Conservation (phyloP, 176 grass and related monocot species). For the Aegilops speltoides region DNA sequence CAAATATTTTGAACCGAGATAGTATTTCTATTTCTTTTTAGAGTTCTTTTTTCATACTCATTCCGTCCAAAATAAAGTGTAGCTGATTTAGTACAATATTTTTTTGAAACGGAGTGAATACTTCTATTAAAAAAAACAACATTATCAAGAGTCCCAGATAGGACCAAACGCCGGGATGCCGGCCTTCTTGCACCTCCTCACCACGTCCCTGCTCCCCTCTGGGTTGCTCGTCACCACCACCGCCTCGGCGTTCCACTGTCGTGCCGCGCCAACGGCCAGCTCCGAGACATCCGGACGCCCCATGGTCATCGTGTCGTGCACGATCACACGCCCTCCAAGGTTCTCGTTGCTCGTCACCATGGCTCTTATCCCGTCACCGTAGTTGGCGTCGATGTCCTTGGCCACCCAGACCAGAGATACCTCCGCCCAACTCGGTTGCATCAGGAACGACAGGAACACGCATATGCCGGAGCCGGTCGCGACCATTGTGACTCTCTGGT, state of each 20-base stretch:
- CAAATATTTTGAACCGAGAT: no score
- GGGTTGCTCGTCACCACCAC: conserved; percentile 86
- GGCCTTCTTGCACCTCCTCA: conserved; percentile 36
- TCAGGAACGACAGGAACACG: conserved; percentile 71
- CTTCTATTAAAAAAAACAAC: no score
- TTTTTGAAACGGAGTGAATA: no score
- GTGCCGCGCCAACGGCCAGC: conserved; percentile 48
- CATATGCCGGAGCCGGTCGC: conserved; percentile 77
- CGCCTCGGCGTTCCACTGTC: conserved; percentile 51
- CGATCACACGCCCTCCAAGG: conserved; percentile 37
- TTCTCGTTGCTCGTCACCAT: conserved; percentile 18
- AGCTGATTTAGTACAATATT: no score
- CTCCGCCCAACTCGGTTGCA: conserved; percentile 54
- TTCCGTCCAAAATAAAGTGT: no score
- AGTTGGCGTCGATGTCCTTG: conserved; percentile 67
- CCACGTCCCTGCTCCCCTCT: conserved; percentile 63
- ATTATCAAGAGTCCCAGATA: conserved; percentile 66
- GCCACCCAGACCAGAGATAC: conserved; percentile 76
- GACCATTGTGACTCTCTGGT: conserved; percentile 52
- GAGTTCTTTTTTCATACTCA: no score
- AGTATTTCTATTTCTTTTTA: no score
- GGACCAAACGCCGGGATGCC: conserved; percentile 65
- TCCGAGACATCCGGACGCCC: conserved; percentile 56
- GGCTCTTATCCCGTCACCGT: conserved; percentile 59
- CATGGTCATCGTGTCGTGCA: conserved; percentile 57